Base-by-base conservation (phyloP, 2,329 filamentous ascomycete species). In the Epichloe aotearoae region DNA sequence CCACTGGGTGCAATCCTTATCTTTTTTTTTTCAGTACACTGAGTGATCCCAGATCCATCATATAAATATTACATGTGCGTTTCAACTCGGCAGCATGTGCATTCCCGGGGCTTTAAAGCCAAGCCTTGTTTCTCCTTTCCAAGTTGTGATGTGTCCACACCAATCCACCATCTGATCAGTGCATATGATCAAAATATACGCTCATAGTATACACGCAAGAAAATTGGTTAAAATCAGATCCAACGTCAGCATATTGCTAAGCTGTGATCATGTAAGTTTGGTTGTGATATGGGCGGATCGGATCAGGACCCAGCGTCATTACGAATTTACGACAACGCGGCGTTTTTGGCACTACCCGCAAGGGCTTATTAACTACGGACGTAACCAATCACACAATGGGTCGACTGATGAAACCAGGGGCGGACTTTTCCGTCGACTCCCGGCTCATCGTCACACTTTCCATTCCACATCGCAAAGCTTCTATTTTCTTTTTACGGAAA, bases 361-460 rank as follows among this genome's bases (percentile, higher is more conserved):
- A 40, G 51, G 50, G 14, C 26, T 37, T 36, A 19, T 19, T 19
- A 19, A 19, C 19, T 19, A 19, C 3, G 2, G 3, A 19, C 19
- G n/a, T 26, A 47, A 48, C 54, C 51, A 56, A 56, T 53, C 49
- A 52, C 37, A 37, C 50, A 7, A 12, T n/a, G 4, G 11, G 14
- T 37, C 17, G 30, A 47, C 26, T 33, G 30, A 36, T 30, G 15
- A 43, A 49, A 37, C 49, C 49, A 49, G 52, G 52, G 50, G 20
- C 54, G 54, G 54, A 51, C 49, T 56, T 56, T 53, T 46, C 46
- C 50, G 46, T 19, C 15, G 26, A 14, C 38, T 47, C 17, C 49
- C 42, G 49, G 26, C 46, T 46, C 40, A 39, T 49, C 37, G n/a
- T 50, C 19, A 23, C 34, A 46, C 19, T 39, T 51, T 8, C 53